Evolutionary conservation across 176 grass and related monocot species (phyloP), one percentile per base, ranked within the genome.

Genomic region (Panicum miliaceum): DNA sequence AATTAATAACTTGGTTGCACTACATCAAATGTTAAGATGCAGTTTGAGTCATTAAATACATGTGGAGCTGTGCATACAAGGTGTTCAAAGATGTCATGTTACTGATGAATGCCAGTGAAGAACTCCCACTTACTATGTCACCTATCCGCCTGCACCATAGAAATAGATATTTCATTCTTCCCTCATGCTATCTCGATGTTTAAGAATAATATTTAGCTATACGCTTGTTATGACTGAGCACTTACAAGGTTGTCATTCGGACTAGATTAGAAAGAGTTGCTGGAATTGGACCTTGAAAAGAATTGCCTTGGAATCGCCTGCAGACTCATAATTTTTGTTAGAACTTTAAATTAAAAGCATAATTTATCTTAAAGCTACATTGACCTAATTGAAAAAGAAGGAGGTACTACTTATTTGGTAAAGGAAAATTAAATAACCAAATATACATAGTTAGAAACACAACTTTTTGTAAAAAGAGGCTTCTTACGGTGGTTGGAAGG

Each of bases 301-400:
- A 90, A 84, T 90, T 97, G 7, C 94, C 94, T 79, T 97, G 91
- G 42, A 97, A 86, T 50, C 82, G 73, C 85, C 91, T 97, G 47
- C 27, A 76, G 64, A 72, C 71, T 67, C 19, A 90, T 71, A 75
- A 0, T 16, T 68, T 7, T 25, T 36, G 8, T 76, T 43, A 65
- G 6, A 45, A 57, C 26, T 40, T 45, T 45, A 10, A 40, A 26
- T 63, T 45, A 7, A 27, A 35, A 74, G 26, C 52, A 74, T 2
- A 1, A 1, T 45, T 45, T 45, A 6, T 51, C 7, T 71, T 43
- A 71, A 2, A 23, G 22, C 26, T 71, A 43, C 20, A 63, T 48
- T 51, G 4, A 16, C 37, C 13, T 48, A 68, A 18, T 60, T 6
- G 42, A 70, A 14, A 12, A 10, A 29, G 52, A 80, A 5, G 22